Conservation (phyloP, 2,329 filamentous ascomycete species). For the Hymenoscyphus albidus region DNA sequence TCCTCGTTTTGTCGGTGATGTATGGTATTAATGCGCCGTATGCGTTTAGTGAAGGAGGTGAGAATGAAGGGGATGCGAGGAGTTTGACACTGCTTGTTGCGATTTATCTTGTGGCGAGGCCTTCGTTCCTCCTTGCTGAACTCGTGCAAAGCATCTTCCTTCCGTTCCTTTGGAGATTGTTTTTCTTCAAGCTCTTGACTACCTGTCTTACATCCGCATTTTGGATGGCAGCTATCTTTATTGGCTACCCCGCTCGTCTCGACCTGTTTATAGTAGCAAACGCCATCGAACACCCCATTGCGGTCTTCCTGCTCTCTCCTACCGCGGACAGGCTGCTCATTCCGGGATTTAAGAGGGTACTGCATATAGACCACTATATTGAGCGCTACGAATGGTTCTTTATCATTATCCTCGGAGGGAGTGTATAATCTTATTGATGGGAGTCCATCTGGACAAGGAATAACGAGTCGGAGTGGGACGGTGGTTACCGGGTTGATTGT, state of each 20-base stretch:
- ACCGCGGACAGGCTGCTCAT: slow-evolving; percentile 12
- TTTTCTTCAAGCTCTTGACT: slow-evolving; percentile 9
- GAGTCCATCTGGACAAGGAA: slow-evolving; percentile 17
- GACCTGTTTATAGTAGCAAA: slow-evolving; percentile 18
- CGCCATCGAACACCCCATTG: slow-evolving; percentile 17
- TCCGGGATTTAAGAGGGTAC: slow-evolving; percentile 13
- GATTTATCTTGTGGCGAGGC: slow-evolving; percentile 15
- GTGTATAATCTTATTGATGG: slow-evolving; percentile 22
- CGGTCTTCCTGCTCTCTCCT: slow-evolving; percentile 17
- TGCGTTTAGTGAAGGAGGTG: slow-evolving; percentile 5
- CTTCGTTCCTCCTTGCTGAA: slow-evolving; percentile 16
- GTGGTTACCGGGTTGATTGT: slow-evolving; percentile 17
- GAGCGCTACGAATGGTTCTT: slow-evolving; percentile 23
- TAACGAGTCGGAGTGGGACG: slow-evolving; percentile 15
- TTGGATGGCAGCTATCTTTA: slow-evolving; percentile 19
- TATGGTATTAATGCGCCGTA: slow-evolving; percentile 24
- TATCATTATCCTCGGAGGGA: slow-evolving; percentile 22
- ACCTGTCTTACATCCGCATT: slow-evolving; percentile 7
- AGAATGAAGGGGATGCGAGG: slow-evolving; percentile 6
- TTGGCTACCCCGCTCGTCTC: slow-evolving; percentile 14
- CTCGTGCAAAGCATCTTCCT: slow-evolving; percentile 12
- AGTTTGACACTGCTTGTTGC: slow-evolving; percentile 19
- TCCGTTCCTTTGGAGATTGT: slow-evolving; percentile 16
- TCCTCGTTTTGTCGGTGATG: slow-evolving; percentile 19
- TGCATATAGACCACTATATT: slow-evolving; percentile 16